Conservation (phyloP, 306 rosid genomes). For the Lablab purpureus region DNA sequence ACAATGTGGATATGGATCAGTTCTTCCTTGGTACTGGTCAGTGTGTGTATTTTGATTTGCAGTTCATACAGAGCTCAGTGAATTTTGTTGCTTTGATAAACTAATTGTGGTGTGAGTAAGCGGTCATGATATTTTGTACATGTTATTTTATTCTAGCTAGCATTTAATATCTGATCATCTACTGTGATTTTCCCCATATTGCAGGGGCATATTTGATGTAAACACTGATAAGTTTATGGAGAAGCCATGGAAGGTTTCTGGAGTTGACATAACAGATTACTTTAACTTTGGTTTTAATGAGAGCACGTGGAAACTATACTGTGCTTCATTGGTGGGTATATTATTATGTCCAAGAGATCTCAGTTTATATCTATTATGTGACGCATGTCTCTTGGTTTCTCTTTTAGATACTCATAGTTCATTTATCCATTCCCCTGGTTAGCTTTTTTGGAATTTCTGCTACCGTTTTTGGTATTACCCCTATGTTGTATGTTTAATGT, state of each 20-base stretch:
- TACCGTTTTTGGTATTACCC: conserved; percentile 7
- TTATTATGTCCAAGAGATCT: conserved; percentile 27
- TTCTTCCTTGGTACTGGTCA: conserved; percentile 77
- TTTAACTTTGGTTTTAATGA: conserved; percentile 78
- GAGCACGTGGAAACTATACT: conserved; percentile 74
- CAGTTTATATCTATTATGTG: conserved; percentile 15
- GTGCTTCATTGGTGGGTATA: conserved; percentile 66
- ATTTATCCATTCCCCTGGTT: conserved; percentile 33
- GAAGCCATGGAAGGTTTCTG: conserved; percentile 71
- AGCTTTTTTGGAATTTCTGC: conserved; percentile 27
- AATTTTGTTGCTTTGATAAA: background rate
- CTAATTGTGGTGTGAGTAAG: too few relatives aligned
- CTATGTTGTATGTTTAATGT: conserved; percentile 31
- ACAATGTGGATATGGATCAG: conserved; percentile 57
- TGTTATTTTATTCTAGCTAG: background rate
- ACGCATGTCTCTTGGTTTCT: conserved; percentile 25
- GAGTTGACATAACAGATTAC: conserved; percentile 68
- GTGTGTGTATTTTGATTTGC: conserved; percentile 39
- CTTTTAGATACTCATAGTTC: conserved; percentile 33
- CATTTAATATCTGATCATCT: conserved; percentile 21
- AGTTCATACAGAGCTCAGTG: conserved; percentile 5
- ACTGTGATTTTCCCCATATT: conserved; percentile 22
- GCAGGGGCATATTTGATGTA: conserved; percentile 67
- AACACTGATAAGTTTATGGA: conserved; percentile 62
- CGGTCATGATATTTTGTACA: background rate